Evolutionary conservation across 768 basidiomycete species (phyloP), one percentile per base, ranked within the genome.

Genomic region (Scleroderma bovista): DNA sequence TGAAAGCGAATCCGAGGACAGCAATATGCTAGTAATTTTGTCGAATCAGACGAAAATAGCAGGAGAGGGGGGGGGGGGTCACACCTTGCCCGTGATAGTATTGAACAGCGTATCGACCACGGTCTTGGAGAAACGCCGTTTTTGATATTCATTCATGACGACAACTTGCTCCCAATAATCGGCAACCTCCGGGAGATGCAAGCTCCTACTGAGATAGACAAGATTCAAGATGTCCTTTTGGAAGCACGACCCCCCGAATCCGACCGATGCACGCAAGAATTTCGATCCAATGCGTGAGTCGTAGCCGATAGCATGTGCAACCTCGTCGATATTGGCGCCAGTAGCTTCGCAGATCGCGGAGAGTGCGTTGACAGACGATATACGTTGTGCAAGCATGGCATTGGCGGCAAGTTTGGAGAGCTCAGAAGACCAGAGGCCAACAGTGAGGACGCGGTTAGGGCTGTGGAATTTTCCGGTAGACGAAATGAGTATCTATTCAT

Each of bases 171-270:
- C 80, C 96, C 96, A 99, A 77, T 99, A 99, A 16, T 85, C 87
- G 26, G 95, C 96, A 23, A 99, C 94, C 69, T 97, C 93, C 34
- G 94, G 93, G 48, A 99, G 78, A 71, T 98, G 93, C 48, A 92
- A 72, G 55, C 88, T 92, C 73, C 98, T 94, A 64, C 84, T 87
- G 39, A 99, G 83, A 74, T 99, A 99, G 40, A 98, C 96, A 54
- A 99, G 77, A 75, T 99, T 99, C 63, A 99, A 83, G 69, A 98
- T 98, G 65, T 99, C 95, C 70, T 99, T 98, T 74, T 98, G 95
- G 89, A 99, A 99, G 75, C 95, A 99, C 12, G 88, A 91, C 33
- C 96, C 96, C 53, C 96, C 95, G 61, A 99, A 99, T 19, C 96
- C 95, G 60, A 96, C 93, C 44, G 86, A 88, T 37, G 92, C 89